Conservation (phyloP, 805 yeast genomes). For the Candida argentea region DNA sequence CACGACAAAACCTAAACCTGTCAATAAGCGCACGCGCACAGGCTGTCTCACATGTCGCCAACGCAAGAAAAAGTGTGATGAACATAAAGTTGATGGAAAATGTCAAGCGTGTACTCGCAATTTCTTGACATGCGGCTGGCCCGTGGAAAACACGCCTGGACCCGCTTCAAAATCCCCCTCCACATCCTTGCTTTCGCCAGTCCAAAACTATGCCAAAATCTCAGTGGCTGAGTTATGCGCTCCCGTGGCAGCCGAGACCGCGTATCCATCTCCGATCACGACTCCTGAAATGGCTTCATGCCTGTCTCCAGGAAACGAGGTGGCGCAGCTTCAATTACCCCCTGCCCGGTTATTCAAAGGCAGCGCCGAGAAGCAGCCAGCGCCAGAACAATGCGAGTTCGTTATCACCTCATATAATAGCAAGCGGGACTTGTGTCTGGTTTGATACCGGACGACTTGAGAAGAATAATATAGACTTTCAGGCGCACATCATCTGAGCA, state of each 20-base stretch:
- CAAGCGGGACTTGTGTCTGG: constrained; percentile 18
- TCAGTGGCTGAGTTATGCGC: constrained; percentile 7
- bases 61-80: constrained; percentile 58
- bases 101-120: constrained; percentile 36
- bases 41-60: constrained; percentile 55
- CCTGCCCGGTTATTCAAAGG: too few species aligned
- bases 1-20: constrained; percentile 3
- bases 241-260: constrained; percentile 9
- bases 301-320: too few species aligned
- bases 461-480: too few species aligned
- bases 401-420: constrained; percentile 25
- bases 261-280: too few species aligned
- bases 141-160: too few species aligned
- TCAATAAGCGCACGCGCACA: constrained; percentile 30
- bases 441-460: too few species aligned
- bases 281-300: too few species aligned
- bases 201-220: constrained; percentile 6
- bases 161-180: too few species aligned
- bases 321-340: too few species aligned
- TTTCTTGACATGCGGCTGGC: constrained; percentile 36
- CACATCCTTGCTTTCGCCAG: too few species aligned
- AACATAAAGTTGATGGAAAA: constrained; percentile 30
- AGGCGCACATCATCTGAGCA: too few species aligned
- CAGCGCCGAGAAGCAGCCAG: constrained; percentile 1
- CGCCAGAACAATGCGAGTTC: constrained; percentile 10